phyloP scores from a whole-genome alignment of 1,284 basidiomycete species.

The Mycosarcoma mackinlayi region DNA sequence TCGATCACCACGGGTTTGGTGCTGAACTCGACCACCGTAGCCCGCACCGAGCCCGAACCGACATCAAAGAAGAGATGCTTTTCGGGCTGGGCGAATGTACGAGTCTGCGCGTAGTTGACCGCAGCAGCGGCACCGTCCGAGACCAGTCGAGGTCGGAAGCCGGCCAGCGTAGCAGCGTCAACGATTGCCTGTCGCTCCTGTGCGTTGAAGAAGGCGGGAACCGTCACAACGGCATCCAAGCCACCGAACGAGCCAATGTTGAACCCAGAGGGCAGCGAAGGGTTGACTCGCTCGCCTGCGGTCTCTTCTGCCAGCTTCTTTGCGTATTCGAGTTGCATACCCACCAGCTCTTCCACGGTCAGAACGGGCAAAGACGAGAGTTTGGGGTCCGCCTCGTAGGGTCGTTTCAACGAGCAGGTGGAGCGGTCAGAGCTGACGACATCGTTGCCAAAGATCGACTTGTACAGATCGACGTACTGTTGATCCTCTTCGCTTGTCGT shows the following conservation, averaged over 20 bases:
- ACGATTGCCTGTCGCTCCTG: slow-evolving; percentile 82
- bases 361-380: slow-evolving; percentile 38
- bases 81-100: slow-evolving; percentile 78
- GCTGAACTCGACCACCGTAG: slow-evolving; percentile 83
- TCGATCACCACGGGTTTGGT: slow-evolving; percentile 59
- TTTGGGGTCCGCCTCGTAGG: slow-evolving; percentile 42
- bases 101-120: slow-evolving; percentile 86
- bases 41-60: slow-evolving; percentile 86
- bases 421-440: slow-evolving; percentile 49
- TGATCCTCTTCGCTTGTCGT: slow-evolving; percentile 39
- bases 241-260: slow-evolving; percentile 59
- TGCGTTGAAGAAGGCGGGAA: slow-evolving; percentile 69
- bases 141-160: slow-evolving; percentile 84
- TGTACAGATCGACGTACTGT: slow-evolving; percentile 31
- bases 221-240: slow-evolving; percentile 66
- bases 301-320: slow-evolving; percentile 84
- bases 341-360: slow-evolving; percentile 86
- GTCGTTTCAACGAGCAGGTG: slow-evolving; percentile 49
- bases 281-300: slow-evolving; percentile 70
- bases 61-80: slow-evolving; percentile 94
- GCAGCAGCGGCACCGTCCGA: slow-evolving; percentile 81
- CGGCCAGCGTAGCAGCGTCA: slow-evolving; percentile 90
- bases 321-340: slow-evolving; percentile 92
- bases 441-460: slow-evolving; percentile 55
- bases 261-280: slow-evolving; percentile 51